A percentile compares a stretch with the other conserved stretches of the same genome.
Conservation (phyloP, 306 rosid genomes). For the Cucumis cinereus region DNA sequence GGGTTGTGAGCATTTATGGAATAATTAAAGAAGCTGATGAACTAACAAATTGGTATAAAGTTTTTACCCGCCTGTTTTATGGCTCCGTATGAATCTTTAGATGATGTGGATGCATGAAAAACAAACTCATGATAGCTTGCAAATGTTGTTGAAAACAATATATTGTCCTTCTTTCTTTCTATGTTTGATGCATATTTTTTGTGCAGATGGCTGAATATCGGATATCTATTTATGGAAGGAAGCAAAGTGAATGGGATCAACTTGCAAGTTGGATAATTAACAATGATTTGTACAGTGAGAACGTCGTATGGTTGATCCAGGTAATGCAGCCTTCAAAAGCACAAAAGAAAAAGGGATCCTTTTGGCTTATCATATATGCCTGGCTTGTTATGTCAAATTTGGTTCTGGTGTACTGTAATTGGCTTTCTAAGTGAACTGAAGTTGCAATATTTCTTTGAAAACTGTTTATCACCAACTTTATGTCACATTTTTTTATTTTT, state of each 20-base stretch:
- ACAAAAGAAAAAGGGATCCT: neutral
- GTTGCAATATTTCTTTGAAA: neutral
- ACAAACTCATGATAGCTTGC: neutral
- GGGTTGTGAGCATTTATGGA: neutral
- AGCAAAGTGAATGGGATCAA: constrained; percentile 99
- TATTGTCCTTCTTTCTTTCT: neutral
- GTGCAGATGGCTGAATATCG: constrained; percentile 98
- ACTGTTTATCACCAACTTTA: neutral
- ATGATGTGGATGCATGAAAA: neutral
- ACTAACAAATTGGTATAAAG: neutral
- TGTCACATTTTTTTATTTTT: neutral
- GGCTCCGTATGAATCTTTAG: neutral
- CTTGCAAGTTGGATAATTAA: constrained; percentile 98
- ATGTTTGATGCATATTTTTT: constrained; percentile 12
- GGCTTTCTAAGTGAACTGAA: neutral
- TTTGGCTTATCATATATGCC: neutral
- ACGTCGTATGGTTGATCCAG: constrained; percentile 99
- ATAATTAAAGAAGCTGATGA: neutral
- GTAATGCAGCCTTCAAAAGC: constrained; percentile 19
- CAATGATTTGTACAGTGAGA: constrained; percentile 81
- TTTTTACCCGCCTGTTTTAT: neutral
- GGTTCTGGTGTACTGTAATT: neutral
- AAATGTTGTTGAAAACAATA: neutral
- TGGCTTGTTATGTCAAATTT: neutral
- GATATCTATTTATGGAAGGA: constrained; percentile 90